phyloP scores from a whole-genome alignment of 169 alveolate species.

The Cryptosporidium bovis region DNA sequence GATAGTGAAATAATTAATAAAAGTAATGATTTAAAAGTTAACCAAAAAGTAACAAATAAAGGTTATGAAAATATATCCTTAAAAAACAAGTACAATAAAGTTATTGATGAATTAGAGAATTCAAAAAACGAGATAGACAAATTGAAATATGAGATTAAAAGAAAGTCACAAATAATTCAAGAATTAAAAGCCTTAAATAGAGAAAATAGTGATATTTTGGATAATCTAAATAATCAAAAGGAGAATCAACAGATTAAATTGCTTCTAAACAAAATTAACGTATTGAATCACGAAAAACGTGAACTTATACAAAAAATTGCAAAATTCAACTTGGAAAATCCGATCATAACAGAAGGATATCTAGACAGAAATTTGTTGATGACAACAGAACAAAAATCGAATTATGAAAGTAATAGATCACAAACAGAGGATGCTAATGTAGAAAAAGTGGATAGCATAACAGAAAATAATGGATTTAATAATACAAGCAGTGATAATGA shows the following conservation, averaged over 20 bases:
- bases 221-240: background rate
- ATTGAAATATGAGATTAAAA: conserved; percentile 25
- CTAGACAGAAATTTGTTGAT: background rate
- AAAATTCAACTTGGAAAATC: conserved; percentile 14
- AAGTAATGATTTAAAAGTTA: background rate
- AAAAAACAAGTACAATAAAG: conserved; percentile 12
- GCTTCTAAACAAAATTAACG: background rate
- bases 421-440: background rate
- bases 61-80: background rate
- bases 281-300: conserved; percentile 20
- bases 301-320: conserved; percentile 46
- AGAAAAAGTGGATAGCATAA: background rate
- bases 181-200: conserved; percentile 22
- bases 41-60: background rate
- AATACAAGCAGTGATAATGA: background rate
- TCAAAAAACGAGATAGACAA: conserved; percentile 59
- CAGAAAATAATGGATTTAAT: background rate
- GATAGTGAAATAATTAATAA: background rate
- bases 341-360: background rate
- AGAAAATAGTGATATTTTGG: conserved; percentile 12
- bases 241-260: conserved; percentile 16
- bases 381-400: background rate
- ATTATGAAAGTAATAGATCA: background rate
- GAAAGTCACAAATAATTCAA: conserved; percentile 44
- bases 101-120: conserved; percentile 18